phyloP scores from a whole-genome alignment of 352 stramenopile species.

The Phytophthora melonis region DNA sequence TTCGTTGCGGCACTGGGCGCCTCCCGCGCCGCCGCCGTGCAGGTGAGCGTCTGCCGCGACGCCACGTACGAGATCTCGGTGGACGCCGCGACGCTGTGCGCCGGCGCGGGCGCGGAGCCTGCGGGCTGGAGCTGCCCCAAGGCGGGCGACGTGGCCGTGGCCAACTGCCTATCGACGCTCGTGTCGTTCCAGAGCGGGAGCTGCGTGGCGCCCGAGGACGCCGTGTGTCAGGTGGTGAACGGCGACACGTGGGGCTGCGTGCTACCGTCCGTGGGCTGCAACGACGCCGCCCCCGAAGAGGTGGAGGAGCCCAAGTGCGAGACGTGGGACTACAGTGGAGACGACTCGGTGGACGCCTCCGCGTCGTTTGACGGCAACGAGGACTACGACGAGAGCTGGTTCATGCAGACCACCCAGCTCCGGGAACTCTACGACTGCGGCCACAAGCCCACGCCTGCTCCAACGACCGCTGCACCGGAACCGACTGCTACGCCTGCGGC shows the following conservation, averaged over 20 bases:
- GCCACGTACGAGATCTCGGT: slow-evolving; percentile 49
- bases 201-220: slow-evolving; percentile 51
- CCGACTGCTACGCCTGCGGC: slow-evolving; percentile 9
- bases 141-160: slow-evolving; percentile 42
- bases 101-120: slow-evolving; percentile 38
- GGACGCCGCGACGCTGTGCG: slow-evolving; percentile 33
- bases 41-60: slow-evolving; percentile 58
- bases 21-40: slow-evolving; percentile 10
- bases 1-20: slow-evolving; percentile 8
- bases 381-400: slow-evolving; percentile 46
- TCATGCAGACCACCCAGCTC: slow-evolving; percentile 37
- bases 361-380: slow-evolving; percentile 34
- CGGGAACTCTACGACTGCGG: slow-evolving; percentile 39
- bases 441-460: slow-evolving; percentile 34
- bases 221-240: slow-evolving; percentile 44
- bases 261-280: slow-evolving; percentile 51
- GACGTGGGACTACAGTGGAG: slow-evolving; percentile 45
- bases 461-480: slow-evolving; percentile 26
- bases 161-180: slow-evolving; percentile 49
- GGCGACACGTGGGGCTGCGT: slow-evolving; percentile 54
- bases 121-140: slow-evolving; percentile 45
- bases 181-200: slow-evolving; percentile 31
- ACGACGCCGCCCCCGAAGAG: not conserved
- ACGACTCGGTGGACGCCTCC: slow-evolving; percentile 29
- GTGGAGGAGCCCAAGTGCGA: slow-evolving; percentile 26